phyloP scores from a whole-genome alignment of 352 stramenopile genomes.

The Pythium rhizo-oryzae region DNA sequence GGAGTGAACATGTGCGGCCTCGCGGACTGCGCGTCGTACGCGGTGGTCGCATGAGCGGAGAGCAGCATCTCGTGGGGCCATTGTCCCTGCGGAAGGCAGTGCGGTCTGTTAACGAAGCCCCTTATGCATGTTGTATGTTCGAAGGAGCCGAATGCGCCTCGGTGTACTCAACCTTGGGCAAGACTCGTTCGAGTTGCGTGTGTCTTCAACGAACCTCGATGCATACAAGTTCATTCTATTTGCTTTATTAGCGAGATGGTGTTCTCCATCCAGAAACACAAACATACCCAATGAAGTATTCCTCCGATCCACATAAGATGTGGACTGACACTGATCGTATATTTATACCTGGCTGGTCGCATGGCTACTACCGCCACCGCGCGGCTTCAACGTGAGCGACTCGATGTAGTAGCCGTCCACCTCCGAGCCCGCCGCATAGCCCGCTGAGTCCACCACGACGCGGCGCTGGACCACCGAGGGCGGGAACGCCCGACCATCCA shows the following conservation, averaged over 20 bases:
- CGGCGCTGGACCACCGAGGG: neutral
- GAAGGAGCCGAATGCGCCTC: too few relatives aligned
- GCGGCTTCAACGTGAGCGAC: neutral
- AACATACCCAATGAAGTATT: too few relatives aligned
- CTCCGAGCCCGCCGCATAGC: neutral
- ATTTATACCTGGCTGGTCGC: neutral
- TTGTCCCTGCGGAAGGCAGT: neutral
- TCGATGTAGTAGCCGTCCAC: neutral
- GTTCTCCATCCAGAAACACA: too few relatives aligned
- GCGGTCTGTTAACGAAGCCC: too few relatives aligned
- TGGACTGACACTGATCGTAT: neutral
- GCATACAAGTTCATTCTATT: too few relatives aligned
- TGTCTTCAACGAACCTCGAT: too few relatives aligned
- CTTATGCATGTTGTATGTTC: too few relatives aligned
- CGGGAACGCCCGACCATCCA: constrained; percentile 4
- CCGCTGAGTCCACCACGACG: neutral
- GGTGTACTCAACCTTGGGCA: too few relatives aligned
- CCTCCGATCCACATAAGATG: too few relatives aligned
- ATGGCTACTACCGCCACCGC: neutral
- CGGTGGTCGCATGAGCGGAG: constrained; percentile 50
- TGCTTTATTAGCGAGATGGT: too few relatives aligned
- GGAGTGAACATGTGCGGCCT: constrained; percentile 91
- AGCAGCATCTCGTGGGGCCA: too few relatives aligned
- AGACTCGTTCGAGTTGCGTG: too few relatives aligned
- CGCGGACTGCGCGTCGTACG: constrained; percentile 86